These are phyloP conservation scores for Andrographis paniculata DNA, from an alignment of 305 asterid genomes.

Conservation along the genomic window DNA sequence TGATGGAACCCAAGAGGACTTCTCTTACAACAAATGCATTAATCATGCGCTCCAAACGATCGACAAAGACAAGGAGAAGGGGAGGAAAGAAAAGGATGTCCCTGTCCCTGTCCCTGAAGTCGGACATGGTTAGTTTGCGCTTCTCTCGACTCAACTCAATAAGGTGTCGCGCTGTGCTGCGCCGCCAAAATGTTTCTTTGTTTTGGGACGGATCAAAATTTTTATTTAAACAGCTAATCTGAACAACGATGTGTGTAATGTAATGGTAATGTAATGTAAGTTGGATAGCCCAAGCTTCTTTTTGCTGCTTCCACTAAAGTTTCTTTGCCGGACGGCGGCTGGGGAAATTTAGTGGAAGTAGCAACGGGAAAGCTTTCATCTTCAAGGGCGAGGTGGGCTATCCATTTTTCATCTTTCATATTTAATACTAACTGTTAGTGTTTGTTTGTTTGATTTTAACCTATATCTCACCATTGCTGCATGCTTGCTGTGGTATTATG, in stretches of 20 bases:
- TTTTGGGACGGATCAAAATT: no score
- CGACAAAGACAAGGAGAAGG: conserved; percentile 31
- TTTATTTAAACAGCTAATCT: no score
- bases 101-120: conserved; percentile 1
- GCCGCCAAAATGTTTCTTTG: no score
- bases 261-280: conserved; percentile 18
- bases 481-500: no score
- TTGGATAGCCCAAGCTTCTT: conserved; percentile 83
- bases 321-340: conserved; percentile 62
- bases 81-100: conserved; percentile 27
- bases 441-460: no score
- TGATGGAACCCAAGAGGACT: conserved; percentile 78
- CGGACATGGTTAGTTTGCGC: conserved; percentile 4
- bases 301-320: conserved; percentile 91
- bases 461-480: no score
- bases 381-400: no score
- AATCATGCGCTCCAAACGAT: conserved; percentile 42
- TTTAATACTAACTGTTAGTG: no score
- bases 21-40: conserved; percentile 75
- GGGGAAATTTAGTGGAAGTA: conserved; percentile 84
- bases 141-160: no score
- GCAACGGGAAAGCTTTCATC: conserved; percentile 96
- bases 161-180: no score
- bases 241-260: no score
- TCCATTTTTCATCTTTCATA: conserved; percentile 41